Evolutionary conservation across 768 basidiomycete genomes (phyloP).

Genomic region (Zangia roseola): DNA sequence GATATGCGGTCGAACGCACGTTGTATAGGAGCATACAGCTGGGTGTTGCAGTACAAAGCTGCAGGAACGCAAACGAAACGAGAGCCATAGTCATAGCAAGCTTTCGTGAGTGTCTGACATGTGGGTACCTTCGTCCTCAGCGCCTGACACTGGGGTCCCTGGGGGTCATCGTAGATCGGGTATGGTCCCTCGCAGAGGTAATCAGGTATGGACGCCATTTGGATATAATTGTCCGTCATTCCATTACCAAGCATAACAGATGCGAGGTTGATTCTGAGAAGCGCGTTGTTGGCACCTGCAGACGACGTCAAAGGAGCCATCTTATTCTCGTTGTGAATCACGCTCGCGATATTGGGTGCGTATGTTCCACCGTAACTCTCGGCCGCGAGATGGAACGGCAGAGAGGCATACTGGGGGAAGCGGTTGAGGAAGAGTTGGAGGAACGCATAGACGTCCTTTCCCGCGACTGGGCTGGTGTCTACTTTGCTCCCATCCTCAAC

Average conservation of each 20-base stretch:
- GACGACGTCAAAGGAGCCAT: constrained; percentile 44
- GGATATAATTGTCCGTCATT: constrained; percentile 77
- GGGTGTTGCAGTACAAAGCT: constrained; percentile 73
- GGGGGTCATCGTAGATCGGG: constrained; percentile 70
- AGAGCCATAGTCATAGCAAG: constrained; percentile 64
- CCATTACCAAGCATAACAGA: constrained; percentile 89
- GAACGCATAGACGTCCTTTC: constrained; percentile 87
- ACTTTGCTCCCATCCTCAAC: constrained; percentile 71
- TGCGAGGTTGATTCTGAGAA: constrained; percentile 75
- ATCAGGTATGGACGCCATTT: constrained; percentile 80
- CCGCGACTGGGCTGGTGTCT: constrained; percentile 79
- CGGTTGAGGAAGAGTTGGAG: constrained; percentile 76
- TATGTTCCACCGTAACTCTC: constrained; percentile 82
- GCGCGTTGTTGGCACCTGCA: constrained; percentile 36
- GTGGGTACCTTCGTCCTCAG: constrained; percentile 65
- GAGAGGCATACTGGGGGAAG: constrained; percentile 68
- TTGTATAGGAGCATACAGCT: constrained; percentile 69
- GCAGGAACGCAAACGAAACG: constrained; percentile 74
- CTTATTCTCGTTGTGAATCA: constrained; percentile 79
- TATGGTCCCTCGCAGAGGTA: constrained; percentile 82
- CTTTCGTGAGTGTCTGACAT: constrained; percentile 70
- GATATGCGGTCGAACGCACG: constrained; percentile 41
- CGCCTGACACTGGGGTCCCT: constrained; percentile 63
- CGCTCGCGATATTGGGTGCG: constrained; percentile 80
- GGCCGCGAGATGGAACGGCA: constrained; percentile 76